A percentile compares a stretch with the other conserved stretches of the same genome.
Conservation (phyloP, 208 protist species). For the Wallacemonas sp. region DNA sequence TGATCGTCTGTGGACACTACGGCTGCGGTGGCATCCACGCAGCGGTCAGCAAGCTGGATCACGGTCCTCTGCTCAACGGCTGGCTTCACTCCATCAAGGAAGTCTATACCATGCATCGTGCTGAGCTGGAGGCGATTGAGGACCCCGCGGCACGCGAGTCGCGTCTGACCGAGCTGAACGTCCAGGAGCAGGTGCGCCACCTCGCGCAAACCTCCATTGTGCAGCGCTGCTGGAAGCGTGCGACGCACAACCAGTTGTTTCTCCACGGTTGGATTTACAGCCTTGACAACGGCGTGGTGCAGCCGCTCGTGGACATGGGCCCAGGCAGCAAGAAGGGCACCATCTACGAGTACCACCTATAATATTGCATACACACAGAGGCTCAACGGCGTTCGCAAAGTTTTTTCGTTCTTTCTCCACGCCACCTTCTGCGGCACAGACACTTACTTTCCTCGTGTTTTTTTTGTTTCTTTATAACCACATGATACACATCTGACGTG, state of each 20-base stretch:
- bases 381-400: too few relatives aligned
- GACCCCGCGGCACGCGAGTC: constrained; percentile 17
- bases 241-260: constrained; percentile 5
- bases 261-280: constrained; percentile 51
- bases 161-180: constrained; percentile 43
- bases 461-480: too few relatives aligned
- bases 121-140: constrained; percentile 16
- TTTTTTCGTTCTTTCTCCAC: too few relatives aligned
- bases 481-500: too few relatives aligned
- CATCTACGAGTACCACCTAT: constrained; percentile 11
- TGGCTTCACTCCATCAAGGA: constrained; percentile 41
- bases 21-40: constrained; percentile 88
- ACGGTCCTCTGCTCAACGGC: constrained; percentile 35
- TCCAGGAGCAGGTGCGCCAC: constrained; percentile 41
- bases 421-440: too few relatives aligned
- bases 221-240: constrained; percentile 34
- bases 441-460: too few relatives aligned
- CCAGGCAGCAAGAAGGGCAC: neutral
- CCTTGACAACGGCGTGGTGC: constrained; percentile 33
- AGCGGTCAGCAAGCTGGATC: constrained; percentile 21
- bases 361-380: too few relatives aligned
- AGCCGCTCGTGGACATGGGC: constrained; percentile 30
- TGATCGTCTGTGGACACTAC: constrained; percentile 90
- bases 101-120: constrained; percentile 29
- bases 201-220: constrained; percentile 41